Evolutionary conservation across 495 filamentous ascomycete genomes (phyloP).

Genomic region (Annulohypoxylon bovei): DNA sequence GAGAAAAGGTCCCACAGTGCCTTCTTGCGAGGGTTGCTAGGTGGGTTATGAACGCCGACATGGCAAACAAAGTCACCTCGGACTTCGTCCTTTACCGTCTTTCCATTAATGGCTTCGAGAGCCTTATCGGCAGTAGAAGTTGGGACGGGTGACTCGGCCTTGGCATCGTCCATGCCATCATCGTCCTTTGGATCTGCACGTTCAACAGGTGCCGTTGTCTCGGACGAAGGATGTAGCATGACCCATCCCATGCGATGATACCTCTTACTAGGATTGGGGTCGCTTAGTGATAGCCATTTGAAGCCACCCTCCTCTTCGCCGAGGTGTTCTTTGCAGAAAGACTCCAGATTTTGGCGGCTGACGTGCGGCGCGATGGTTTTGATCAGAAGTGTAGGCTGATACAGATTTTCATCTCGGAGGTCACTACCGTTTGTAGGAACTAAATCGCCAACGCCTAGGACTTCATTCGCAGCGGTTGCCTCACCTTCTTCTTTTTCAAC

Average conservation of each 20-base stretch:
- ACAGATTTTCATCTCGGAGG: slow-evolving; percentile 81
- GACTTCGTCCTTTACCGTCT: slow-evolving; percentile 91
- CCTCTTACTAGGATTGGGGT: slow-evolving; percentile 95
- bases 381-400: slow-evolving; percentile 91
- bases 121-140: slow-evolving; percentile 79
- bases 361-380: slow-evolving; percentile 98
- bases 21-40: slow-evolving; percentile 88
- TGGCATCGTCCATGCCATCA: slow-evolving; percentile 51
- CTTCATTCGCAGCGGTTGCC: slow-evolving; percentile 87
- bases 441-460: slow-evolving; percentile 89
- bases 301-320: slow-evolving; percentile 86
- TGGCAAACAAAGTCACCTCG: slow-evolving; percentile 97
- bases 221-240: slow-evolving; percentile 83
- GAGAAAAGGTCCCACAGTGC: slow-evolving; percentile 97
- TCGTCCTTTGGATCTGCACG: slow-evolving; percentile 72
- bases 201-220: slow-evolving; percentile 66
- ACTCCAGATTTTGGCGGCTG: slow-evolving; percentile 90
- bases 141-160: slow-evolving; percentile 49
- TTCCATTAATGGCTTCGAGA: slow-evolving; percentile 91
- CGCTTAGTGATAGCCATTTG: slow-evolving; percentile 91
- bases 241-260: slow-evolving; percentile 99
- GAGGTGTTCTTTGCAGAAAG: slow-evolving; percentile 89
- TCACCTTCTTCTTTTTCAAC: slow-evolving; percentile 96
- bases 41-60: slow-evolving; percentile 93
- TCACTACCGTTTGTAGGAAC: slow-evolving; percentile 82